Percentiles rank a stretch among this genome's conserved stretches.
These are phyloP conservation scores for Aeminium ludgeri DNA, from an alignment of 495 filamentous ascomycete genomes.

Conservation along the genomic window DNA sequence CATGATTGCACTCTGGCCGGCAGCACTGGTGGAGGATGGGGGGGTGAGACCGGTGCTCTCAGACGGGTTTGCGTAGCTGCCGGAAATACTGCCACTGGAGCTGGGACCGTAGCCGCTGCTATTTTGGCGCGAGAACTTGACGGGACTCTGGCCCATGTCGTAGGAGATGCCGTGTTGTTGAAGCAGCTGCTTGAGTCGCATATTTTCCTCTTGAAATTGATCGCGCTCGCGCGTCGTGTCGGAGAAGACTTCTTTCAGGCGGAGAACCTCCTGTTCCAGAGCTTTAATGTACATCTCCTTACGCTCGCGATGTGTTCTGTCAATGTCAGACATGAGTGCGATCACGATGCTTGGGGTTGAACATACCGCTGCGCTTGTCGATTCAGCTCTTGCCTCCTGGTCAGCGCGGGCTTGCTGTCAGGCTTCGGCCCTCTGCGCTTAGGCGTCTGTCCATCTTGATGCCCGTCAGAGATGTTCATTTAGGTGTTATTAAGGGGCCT, in stretches of 20 bases:
- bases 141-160: conserved; percentile 16
- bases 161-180: conserved; percentile 52
- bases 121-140: conserved; percentile 14
- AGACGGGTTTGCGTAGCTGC: conserved; percentile 32
- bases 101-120: conserved; percentile 24
- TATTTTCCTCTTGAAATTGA: conserved; percentile 54
- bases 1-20: conserved; percentile 3
- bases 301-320: conserved; percentile 46
- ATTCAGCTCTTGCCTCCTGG: conserved; percentile 86
- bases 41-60: conserved; percentile 27
- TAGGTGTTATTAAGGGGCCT: neutral
- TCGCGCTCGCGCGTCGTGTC: conserved; percentile 49
- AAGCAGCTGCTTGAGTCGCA: conserved; percentile 56
- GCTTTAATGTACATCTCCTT: conserved; percentile 90
- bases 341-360: neutral
- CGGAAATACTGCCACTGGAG: conserved; percentile 37
- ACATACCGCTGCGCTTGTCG: conserved; percentile 83
- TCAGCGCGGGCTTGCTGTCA: conserved; percentile 87
- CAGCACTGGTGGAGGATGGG: conserved; percentile 10
- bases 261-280: conserved; percentile 78
- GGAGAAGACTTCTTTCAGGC: conserved; percentile 46
- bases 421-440: conserved; percentile 92
- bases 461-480: neutral
- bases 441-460: conserved; percentile 60
- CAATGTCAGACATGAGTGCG: neutral